Percentiles rank a stretch among this genome's conserved stretches.
Evolutionary conservation across 164 flowering plant genomes (phyloP).

Genomic region (Kalanchoe fedtschenkoi): DNA sequence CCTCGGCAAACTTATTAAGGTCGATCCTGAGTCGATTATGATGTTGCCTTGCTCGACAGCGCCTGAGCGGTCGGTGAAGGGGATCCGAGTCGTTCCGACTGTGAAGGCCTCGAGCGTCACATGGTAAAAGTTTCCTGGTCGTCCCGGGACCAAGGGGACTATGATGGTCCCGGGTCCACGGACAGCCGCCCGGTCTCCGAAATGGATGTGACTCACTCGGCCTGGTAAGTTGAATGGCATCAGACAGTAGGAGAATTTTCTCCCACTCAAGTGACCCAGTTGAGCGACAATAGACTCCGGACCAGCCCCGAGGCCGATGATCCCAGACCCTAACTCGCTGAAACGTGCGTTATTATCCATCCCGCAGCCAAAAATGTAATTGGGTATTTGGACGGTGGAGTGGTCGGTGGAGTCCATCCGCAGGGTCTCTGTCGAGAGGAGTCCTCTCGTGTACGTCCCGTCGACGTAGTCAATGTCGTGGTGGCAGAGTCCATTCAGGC

Average conservation of each 20-base stretch:
- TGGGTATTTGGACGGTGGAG: neutral
- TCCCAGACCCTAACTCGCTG: neutral
- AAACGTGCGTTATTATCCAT: neutral
- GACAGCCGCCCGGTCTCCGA: no score
- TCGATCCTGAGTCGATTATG: slow-evolving; percentile 61
- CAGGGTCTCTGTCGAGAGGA: neutral
- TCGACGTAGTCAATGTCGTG: neutral
- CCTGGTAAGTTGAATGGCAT: neutral
- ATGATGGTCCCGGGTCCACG: neutral
- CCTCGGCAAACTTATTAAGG: slow-evolving; percentile 20
- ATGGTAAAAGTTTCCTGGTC: slow-evolving; percentile 19
- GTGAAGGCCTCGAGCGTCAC: slow-evolving; percentile 30
- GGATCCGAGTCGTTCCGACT: slow-evolving; percentile 24
- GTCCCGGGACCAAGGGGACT: neutral
- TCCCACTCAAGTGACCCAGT: neutral
- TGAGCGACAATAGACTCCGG: neutral
- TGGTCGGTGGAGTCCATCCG: neutral
- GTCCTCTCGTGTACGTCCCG: neutral
- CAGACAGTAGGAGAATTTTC: slow-evolving; percentile 1
- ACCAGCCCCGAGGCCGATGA: slow-evolving; percentile 5
- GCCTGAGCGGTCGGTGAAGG: neutral
- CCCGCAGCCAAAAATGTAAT: neutral
- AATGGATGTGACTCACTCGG: neutral
- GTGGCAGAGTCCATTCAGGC: neutral
- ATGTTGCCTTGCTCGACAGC: slow-evolving; percentile 24